These are phyloP conservation scores for Symmetrospora coprosmae DNA, from an alignment of 768 basidiomycete species.

Conservation along the genomic window DNA sequence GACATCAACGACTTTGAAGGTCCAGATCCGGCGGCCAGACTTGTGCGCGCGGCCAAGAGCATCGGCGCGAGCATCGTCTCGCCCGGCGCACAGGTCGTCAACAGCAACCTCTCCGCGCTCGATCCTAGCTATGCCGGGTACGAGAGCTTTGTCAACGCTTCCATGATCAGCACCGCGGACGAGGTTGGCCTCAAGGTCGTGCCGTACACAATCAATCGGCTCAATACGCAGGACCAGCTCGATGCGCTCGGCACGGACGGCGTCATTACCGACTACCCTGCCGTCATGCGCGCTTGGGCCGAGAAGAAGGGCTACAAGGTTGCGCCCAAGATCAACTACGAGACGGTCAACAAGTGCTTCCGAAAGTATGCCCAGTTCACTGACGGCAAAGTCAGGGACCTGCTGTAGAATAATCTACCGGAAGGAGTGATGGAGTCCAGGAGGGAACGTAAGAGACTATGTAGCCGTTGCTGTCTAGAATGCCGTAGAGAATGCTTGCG, in stretches of 20 bases:
- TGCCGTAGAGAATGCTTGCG: too few species aligned
- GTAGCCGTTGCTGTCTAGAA: too few species aligned
- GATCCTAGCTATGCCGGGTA: slow-evolving; percentile 13
- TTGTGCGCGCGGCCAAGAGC: slow-evolving; percentile 13
- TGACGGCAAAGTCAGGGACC: not conserved
- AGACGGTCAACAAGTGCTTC: slow-evolving; percentile 23
- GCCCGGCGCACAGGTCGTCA: slow-evolving; percentile 2
- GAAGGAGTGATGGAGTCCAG: too few species aligned
- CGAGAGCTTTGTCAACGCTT: slow-evolving; percentile 1
- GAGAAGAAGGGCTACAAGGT: slow-evolving; percentile 9
- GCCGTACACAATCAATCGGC: slow-evolving; percentile 18
- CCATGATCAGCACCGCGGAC: slow-evolving; percentile 20
- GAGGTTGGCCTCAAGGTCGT: slow-evolving; percentile 14
- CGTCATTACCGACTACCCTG: slow-evolving; percentile 15
- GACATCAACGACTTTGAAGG: slow-evolving; percentile 21
- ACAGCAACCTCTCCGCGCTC: slow-evolving; percentile 1
- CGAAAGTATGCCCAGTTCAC: slow-evolving; percentile 1
- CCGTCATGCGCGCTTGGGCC: slow-evolving; percentile 9
- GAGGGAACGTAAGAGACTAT: too few species aligned
- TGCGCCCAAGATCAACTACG: slow-evolving; percentile 21
- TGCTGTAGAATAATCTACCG: too few species aligned
- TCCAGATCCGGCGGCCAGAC: not conserved
- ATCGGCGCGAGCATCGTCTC: slow-evolving; percentile 25
- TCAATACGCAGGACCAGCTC: slow-evolving; percentile 19
- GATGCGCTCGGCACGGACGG: not conserved